Evolutionary conservation across 208 protist genomes (phyloP).

Genomic region (Leishmania amazonensis): DNA sequence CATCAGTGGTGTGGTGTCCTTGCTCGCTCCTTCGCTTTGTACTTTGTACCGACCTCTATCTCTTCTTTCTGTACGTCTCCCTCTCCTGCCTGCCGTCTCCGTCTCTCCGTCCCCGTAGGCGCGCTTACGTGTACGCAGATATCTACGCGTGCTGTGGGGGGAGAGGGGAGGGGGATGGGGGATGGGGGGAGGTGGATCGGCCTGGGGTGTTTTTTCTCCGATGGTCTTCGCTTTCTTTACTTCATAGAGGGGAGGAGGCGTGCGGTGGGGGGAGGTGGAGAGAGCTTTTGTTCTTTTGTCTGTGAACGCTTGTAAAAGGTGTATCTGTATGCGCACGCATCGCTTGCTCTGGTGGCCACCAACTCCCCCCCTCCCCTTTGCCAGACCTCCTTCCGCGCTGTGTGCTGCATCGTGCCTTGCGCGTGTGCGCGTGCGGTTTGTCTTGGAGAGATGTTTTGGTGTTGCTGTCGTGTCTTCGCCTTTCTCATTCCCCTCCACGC

Average conservation of each 20-base stretch:
- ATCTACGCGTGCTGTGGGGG: background rate
- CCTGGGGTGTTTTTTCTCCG: background rate
- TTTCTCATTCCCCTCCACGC: background rate
- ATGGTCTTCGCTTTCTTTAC: background rate
- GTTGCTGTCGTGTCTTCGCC: no score
- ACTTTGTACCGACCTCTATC: background rate
- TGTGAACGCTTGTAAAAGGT: background rate
- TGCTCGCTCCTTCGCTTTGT: background rate
- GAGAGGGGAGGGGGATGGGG: no score
- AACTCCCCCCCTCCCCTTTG: background rate
- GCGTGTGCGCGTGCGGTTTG: background rate
- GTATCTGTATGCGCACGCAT: background rate
- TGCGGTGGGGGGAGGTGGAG: background rate
- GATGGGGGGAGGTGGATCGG: background rate
- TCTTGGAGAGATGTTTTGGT: no score
- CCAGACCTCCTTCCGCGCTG: background rate
- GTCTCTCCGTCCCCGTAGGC: background rate
- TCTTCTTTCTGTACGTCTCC: background rate
- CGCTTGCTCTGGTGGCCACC: background rate
- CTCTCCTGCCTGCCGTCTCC: background rate
- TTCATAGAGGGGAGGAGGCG: background rate
- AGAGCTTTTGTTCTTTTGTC: background rate
- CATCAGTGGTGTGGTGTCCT: background rate
- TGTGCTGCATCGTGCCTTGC: no score
- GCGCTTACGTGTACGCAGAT: background rate